phyloP scores from a whole-genome alignment of 2,329 filamentous ascomycete genomes.

The Fusarium mangiferae region DNA sequence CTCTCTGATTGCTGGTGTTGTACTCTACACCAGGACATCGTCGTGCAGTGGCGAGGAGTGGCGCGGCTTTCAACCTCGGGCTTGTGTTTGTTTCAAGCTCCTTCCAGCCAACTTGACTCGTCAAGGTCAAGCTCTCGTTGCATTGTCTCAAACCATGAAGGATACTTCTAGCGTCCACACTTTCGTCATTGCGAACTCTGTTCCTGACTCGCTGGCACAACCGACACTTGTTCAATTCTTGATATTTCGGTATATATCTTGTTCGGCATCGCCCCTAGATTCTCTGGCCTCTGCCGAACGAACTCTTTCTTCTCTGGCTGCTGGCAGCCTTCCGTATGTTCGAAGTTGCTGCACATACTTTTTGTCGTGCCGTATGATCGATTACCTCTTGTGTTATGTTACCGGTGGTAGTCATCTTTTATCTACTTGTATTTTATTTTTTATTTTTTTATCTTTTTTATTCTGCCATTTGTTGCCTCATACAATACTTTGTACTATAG shows the following conservation, averaged over 20 bases:
- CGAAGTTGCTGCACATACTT: not conserved
- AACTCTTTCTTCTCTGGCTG: constrained; percentile 16
- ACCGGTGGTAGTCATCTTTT: not conserved
- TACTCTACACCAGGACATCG: not conserved
- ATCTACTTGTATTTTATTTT: not conserved
- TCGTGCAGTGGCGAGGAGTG: not conserved
- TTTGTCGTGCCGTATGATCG: constrained; percentile 1
- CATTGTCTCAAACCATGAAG: constrained; percentile 9
- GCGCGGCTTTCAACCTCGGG: not conserved
- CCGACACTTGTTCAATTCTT: not conserved
- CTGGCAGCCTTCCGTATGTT: constrained; percentile 23
- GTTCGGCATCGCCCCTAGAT: not conserved
- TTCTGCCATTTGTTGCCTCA: not conserved
- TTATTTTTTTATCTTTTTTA: not conserved
- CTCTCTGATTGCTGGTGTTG: constrained; percentile 6
- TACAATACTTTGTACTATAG: constrained; percentile 25
- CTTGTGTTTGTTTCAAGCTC: not conserved
- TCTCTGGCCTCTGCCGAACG: not conserved
- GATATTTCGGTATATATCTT: not conserved
- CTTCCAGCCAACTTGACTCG: constrained; percentile 13
- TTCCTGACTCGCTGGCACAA: constrained; percentile 12
- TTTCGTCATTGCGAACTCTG: not conserved
- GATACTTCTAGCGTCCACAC: not conserved
- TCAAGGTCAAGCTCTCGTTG: not conserved
- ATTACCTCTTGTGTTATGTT: not conserved